Percentiles rank a stretch among this genome's conserved stretches.
Conservation (phyloP, 2,329 filamentous ascomycete species). For the Aspergillus aculeatus region DNA sequence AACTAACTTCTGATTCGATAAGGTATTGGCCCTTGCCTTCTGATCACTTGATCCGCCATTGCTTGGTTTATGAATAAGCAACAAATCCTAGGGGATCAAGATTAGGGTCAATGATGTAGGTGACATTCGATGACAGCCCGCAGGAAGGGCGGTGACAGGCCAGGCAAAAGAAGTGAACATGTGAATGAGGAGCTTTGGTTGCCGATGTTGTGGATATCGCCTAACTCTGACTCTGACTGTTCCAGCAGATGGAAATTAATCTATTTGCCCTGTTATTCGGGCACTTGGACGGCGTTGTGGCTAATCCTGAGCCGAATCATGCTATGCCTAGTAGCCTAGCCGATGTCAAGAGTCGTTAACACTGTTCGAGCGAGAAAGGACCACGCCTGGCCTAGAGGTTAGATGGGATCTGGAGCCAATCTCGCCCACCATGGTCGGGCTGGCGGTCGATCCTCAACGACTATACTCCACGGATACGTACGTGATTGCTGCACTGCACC, state of each 20-base stretch:
- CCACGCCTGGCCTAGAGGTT: not conserved
- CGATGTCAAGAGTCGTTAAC: not conserved
- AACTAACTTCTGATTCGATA: not conserved
- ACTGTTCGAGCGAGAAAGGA: no score
- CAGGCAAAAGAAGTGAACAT: not conserved
- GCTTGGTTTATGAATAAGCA: not conserved
- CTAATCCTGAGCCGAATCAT: slow-evolving; percentile 5
- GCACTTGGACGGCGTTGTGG: not conserved
- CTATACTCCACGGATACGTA: not conserved
- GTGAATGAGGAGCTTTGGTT: not conserved
- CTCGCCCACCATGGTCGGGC: not conserved
- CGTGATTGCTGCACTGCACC: not conserved
- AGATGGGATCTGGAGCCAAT: not conserved
- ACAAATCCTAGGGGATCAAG: no score
- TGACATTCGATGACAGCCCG: no score
- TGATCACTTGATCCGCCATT: slow-evolving; percentile 15
- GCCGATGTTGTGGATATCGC: not conserved
- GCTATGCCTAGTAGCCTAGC: slow-evolving; percentile 1
- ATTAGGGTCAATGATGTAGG: no score
- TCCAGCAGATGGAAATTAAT: not conserved
- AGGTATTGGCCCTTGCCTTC: slow-evolving; percentile 3
- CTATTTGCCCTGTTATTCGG: not conserved
- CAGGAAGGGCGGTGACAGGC: no score
- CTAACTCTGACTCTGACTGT: not conserved
- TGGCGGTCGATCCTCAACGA: slow-evolving; percentile 1